Conservation (phyloP, 139 green algal species). For the Yamagishiella unicocca region DNA sequence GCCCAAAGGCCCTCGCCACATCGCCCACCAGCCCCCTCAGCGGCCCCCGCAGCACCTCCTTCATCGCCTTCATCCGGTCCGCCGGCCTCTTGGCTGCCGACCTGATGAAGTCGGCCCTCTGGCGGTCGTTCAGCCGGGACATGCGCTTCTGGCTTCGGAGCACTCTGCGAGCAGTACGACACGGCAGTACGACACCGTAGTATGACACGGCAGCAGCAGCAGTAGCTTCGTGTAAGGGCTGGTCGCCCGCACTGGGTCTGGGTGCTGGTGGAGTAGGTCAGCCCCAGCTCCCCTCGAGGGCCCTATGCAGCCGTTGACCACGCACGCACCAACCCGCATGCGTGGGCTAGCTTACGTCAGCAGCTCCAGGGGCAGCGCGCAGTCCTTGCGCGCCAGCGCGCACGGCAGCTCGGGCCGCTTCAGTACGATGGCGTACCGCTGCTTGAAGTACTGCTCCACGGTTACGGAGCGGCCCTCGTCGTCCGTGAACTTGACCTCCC, state of each 20-base stretch:
- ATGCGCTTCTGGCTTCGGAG: conserved; percentile 36
- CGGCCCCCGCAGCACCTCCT: too few relatives aligned
- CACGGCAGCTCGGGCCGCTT: background rate
- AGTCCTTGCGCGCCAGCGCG: background rate
- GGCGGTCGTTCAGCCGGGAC: conserved; percentile 42
- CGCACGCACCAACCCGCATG: too few relatives aligned
- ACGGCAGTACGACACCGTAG: too few relatives aligned
- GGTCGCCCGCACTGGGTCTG: too few relatives aligned
- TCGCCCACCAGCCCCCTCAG: background rate
- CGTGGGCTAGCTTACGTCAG: conserved; percentile 17
- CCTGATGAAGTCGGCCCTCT: conserved; percentile 48
- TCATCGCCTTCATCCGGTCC: conserved; percentile 18
- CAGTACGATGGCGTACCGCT: conserved; percentile 1
- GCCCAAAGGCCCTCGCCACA: conserved; percentile 10
- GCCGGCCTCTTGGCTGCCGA: background rate
- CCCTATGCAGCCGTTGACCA: too few relatives aligned
- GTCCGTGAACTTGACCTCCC: background rate
- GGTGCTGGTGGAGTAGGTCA: too few relatives aligned
- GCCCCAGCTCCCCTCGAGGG: too few relatives aligned
- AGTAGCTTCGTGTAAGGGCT: too few relatives aligned
- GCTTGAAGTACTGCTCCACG: background rate
- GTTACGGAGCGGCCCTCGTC: background rate
- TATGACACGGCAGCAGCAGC: too few relatives aligned
- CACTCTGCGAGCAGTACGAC: conserved; percentile 11
- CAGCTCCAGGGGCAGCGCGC: conserved; percentile 10